Conservation (phyloP, 805 yeast species). For the Yamadazyma sp. region DNA sequence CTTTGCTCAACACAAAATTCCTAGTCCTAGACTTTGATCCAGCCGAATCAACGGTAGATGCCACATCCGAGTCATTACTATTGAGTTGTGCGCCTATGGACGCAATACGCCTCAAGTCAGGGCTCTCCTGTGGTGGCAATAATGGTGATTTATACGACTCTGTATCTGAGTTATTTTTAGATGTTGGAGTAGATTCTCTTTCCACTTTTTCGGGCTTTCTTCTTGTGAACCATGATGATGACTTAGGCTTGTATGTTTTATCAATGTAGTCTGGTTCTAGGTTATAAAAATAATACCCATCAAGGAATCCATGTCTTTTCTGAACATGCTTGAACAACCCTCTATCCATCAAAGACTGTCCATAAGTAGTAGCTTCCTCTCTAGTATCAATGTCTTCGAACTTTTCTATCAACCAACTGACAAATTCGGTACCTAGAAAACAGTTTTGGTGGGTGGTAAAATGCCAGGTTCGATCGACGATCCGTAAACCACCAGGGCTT, state of each 20-base stretch:
- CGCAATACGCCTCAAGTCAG: slow-evolving; percentile 23
- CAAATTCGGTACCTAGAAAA: slow-evolving; percentile 83
- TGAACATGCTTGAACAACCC: slow-evolving; percentile 82
- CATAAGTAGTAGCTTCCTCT: slow-evolving; percentile 81
- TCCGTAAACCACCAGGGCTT: slow-evolving; percentile 58
- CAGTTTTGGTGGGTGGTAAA: slow-evolving; percentile 74
- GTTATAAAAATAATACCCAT: slow-evolving; percentile 90
- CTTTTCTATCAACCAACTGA: slow-evolving; percentile 77
- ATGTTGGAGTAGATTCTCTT: slow-evolving; percentile 9
- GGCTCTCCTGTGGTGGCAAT: slow-evolving; percentile 18
- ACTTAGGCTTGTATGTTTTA: slow-evolving; percentile 22
- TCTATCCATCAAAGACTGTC: slow-evolving; percentile 70
- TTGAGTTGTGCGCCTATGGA: slow-evolving; percentile 16
- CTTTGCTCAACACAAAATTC: slow-evolving; percentile 62
- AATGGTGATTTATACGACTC: slow-evolving; percentile 30
- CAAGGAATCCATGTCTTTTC: slow-evolving; percentile 76
- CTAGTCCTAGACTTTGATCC: slow-evolving; percentile 22
- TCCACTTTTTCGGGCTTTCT: slow-evolving; percentile 20
- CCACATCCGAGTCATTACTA: slow-evolving; percentile 19
- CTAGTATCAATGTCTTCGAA: slow-evolving; percentile 77
- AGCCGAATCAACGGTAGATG: slow-evolving; percentile 28
- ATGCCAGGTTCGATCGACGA: slow-evolving; percentile 90
- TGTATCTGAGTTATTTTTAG: slow-evolving; percentile 27
- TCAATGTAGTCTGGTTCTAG: slow-evolving; percentile 54
- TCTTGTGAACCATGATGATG: slow-evolving; percentile 33